These are phyloP conservation scores for Calonectria hawksworthii DNA, from an alignment of 2,329 filamentous ascomycete species.

Conservation along the genomic window DNA sequence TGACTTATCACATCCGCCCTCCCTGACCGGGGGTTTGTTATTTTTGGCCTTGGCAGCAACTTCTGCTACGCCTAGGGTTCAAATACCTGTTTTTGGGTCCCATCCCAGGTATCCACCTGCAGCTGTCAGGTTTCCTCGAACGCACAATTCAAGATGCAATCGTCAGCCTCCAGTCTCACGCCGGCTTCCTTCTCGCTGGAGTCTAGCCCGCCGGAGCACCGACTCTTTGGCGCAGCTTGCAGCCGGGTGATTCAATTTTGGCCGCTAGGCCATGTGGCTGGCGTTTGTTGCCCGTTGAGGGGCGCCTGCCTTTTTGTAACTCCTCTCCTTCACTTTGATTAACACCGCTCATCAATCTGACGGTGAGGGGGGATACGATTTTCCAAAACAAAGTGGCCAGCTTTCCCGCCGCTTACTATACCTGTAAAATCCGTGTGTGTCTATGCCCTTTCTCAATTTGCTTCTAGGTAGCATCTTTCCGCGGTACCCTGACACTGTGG, in stretches of 20 bases:
- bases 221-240: not conserved
- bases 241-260: slow-evolving; percentile 37
- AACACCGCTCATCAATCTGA: slow-evolving; percentile 7
- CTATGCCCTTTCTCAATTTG: not conserved
- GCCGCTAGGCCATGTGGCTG: slow-evolving; percentile 39
- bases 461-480: not conserved
- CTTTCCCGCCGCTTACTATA: not conserved
- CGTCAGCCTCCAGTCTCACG: not conserved
- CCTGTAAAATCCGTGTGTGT: not conserved
- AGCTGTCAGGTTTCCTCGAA: slow-evolving; percentile 9
- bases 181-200: not conserved
- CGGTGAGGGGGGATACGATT: not conserved
- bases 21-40: slow-evolving; percentile 7
- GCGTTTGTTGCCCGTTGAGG: slow-evolving; percentile 4
- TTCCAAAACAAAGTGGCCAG: not conserved
- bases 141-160: slow-evolving; percentile 10
- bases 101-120: not conserved
- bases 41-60: slow-evolving; percentile 8
- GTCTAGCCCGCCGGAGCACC: not conserved
- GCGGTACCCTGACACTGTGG: not conserved
- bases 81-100: slow-evolving; percentile 11
- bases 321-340: not conserved
- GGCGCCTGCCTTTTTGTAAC: slow-evolving; percentile 7
- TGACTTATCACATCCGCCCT: slow-evolving; percentile 9
- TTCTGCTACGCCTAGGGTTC: not conserved